These are phyloP conservation scores for Leccinellum rugosiceps DNA, from an alignment of 768 basidiomycete species.

Conservation along the genomic window DNA sequence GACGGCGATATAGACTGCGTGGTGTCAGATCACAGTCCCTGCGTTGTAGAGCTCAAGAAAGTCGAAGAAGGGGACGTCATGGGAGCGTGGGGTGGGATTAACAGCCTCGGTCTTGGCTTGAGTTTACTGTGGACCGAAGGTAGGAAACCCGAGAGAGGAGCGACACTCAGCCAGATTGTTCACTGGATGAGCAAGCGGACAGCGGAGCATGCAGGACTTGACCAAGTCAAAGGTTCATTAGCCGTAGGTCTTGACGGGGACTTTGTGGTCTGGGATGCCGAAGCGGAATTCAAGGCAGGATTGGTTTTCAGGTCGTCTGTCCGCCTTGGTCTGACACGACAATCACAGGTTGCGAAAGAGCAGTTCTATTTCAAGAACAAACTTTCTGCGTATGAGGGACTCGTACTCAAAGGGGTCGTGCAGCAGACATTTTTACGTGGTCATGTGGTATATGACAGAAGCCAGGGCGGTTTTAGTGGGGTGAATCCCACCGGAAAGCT, in stretches of 20 bases:
- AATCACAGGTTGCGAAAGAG: conserved; percentile 65
- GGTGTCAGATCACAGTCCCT: conserved; percentile 96
- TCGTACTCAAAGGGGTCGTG: conserved; percentile 66
- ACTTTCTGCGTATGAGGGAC: conserved; percentile 84
- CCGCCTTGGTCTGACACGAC: conserved; percentile 4
- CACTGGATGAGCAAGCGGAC: conserved; percentile 74
- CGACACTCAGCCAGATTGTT: conserved; percentile 59
- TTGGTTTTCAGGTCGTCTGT: not conserved
- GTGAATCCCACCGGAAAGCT: conserved; percentile 36
- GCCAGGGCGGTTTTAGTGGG: conserved; percentile 34
- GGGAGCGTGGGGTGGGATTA: conserved; percentile 94
- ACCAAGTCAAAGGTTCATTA: conserved; percentile 66
- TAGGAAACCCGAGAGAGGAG: conserved; percentile 44
- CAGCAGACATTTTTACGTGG: conserved; percentile 81
- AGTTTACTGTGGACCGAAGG: conserved; percentile 89
- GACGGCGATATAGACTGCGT: conserved; percentile 88
- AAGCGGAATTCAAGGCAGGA: conserved; percentile 39
- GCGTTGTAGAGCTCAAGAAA: conserved; percentile 76
- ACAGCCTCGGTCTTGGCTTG: conserved; percentile 84
- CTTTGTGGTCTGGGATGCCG: conserved; percentile 79
- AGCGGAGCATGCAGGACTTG: conserved; percentile 78
- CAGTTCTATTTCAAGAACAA: conserved; percentile 90
- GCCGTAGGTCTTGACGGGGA: conserved; percentile 80
- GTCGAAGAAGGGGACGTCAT: conserved; percentile 78
- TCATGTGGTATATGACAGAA: conserved; percentile 54